These are phyloP conservation scores for Vanilla planifolia DNA, from an alignment of 106 monocot genomes.

Conservation along the genomic window DNA sequence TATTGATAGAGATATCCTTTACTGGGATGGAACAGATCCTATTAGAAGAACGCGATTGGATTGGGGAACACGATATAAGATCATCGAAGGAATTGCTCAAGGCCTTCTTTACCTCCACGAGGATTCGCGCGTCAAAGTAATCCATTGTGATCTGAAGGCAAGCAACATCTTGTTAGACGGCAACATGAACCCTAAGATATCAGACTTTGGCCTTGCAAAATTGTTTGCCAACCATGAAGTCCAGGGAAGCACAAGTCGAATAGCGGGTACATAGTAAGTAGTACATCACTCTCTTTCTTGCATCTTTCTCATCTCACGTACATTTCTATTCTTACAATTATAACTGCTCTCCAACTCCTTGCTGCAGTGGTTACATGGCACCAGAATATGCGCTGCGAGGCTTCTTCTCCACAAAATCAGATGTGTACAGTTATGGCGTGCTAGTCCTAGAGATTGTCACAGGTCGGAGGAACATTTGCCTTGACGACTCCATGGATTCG, in stretches of 20 bases:
- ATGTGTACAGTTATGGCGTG: conserved; percentile 13
- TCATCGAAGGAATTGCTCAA: conserved; percentile 14
- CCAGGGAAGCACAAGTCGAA: conserved; percentile 4
- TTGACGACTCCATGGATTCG: conserved; percentile 1
- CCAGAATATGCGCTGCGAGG: conserved; percentile 11
- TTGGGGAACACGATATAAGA: conserved; percentile 9
- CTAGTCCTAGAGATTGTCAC: conserved; percentile 12
- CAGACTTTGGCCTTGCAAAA: conserved; percentile 16
- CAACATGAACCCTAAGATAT: conserved; percentile 14
- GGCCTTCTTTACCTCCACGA: conserved; percentile 15
- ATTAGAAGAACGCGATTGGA: neutral
- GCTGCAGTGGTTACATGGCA: conserved; percentile 13
- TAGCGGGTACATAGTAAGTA: conserved; percentile 9
- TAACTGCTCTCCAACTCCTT: neutral
- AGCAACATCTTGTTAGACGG: conserved; percentile 16
- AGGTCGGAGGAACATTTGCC: conserved; percentile 4
- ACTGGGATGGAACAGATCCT: neutral
- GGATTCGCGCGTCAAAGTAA: conserved; percentile 7
- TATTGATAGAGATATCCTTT: neutral
- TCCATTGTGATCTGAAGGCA: conserved; percentile 15
- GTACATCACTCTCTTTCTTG: neutral
- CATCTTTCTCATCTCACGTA: too few relatives aligned
- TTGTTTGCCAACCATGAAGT: conserved; percentile 9
- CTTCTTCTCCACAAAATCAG: conserved; percentile 9
- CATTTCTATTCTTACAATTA: neutral